Base-by-base conservation (phyloP, 139 green algal species). In the Tetraselmis striata region DNA sequence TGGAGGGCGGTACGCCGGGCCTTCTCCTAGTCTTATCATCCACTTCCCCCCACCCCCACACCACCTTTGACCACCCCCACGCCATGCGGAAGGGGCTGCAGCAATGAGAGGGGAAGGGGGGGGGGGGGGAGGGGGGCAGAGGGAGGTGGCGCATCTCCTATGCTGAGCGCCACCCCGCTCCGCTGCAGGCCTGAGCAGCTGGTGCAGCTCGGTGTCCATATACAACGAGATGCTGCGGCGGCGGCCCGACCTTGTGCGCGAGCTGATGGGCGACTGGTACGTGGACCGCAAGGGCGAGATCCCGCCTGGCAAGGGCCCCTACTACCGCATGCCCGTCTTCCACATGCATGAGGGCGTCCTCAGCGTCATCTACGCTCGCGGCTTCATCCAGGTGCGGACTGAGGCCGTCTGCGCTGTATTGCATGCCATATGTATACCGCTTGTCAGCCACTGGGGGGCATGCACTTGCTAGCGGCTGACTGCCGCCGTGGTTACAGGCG, bases 221-320 rank as follows among this genome's bases (percentile, higher is more conserved):
- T 83, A 93, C 85, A 93, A 94, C 30, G 82, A 89, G 75, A 87
- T 93, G 26, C 59, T 93, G 59, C 24, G 58, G 18, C 30, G 30
- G 26, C 67, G 82, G 29, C 85, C 81, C 25, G 84, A 93, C 59
- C 79, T 93, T 80, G 85, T 78, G 31, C 78, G 77, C 27, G 83
- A 89, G 31, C 82, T 91, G 79, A 77, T 84, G 25, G 80, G 83
- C 23, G 83, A 83, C 67, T 94, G 86, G 85, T 89, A 85, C 83
- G 83, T 91, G 27, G 89, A 93, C 80, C 79, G 85, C 59, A 91
- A 90, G 78, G 84, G 86, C 18, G 85, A 93, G 87, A 81, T 93
- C 29, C 89, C 89, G 0, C 76, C 84, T n/a, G 89, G 89, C 78
- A 90, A 92, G 79, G 27, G 80, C 76, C 80, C 80, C 79, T 92